These are phyloP conservation scores for Plasmopara halstedii DNA, from an alignment of 352 stramenopile genomes.

Conservation along the genomic window DNA sequence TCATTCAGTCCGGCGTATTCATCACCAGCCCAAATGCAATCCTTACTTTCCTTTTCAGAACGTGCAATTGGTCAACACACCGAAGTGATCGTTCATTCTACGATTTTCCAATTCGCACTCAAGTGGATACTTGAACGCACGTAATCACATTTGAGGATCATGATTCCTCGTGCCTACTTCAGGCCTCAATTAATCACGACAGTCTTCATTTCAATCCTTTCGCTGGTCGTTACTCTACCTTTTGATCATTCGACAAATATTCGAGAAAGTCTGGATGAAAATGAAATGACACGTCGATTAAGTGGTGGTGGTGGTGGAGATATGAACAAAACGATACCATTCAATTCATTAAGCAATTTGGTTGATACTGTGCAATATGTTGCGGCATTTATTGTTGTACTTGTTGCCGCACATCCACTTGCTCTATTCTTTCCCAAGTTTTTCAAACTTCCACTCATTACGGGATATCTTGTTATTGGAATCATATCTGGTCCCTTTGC, in stretches of 20 bases:
- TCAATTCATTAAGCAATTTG: slow-evolving; percentile 30
- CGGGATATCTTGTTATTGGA: slow-evolving; percentile 52
- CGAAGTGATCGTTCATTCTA: slow-evolving; percentile 10
- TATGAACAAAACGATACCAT: slow-evolving; percentile 33
- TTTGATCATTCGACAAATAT: slow-evolving; percentile 6
- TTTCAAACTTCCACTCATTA: slow-evolving; percentile 57
- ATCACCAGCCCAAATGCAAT: slow-evolving; percentile 9
- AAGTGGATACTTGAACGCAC: neutral
- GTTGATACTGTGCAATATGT: slow-evolving; percentile 37
- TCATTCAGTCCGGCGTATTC: neutral
- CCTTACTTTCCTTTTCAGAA: neutral
- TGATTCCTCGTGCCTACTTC: neutral
- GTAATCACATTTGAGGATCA: neutral
- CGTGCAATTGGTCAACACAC: slow-evolving; percentile 4
- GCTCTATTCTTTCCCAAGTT: slow-evolving; percentile 49
- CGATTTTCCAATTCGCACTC: slow-evolving; percentile 8
- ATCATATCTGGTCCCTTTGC: slow-evolving; percentile 49
- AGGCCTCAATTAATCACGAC: slow-evolving; percentile 2
- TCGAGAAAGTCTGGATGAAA: slow-evolving; percentile 7
- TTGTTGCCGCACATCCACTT: slow-evolving; percentile 45
- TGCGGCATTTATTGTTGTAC: slow-evolving; percentile 44
- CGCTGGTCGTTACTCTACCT: slow-evolving; percentile 8
- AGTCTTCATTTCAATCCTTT: slow-evolving; percentile 8
- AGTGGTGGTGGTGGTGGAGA: slow-evolving; percentile 9
- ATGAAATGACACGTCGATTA: slow-evolving; percentile 7